A percentile compares a stretch with the other conserved stretches of the same genome.
These are phyloP conservation scores for Naumovozyma baii DNA, from an alignment of 805 yeast genomes.

Conservation along the genomic window DNA sequence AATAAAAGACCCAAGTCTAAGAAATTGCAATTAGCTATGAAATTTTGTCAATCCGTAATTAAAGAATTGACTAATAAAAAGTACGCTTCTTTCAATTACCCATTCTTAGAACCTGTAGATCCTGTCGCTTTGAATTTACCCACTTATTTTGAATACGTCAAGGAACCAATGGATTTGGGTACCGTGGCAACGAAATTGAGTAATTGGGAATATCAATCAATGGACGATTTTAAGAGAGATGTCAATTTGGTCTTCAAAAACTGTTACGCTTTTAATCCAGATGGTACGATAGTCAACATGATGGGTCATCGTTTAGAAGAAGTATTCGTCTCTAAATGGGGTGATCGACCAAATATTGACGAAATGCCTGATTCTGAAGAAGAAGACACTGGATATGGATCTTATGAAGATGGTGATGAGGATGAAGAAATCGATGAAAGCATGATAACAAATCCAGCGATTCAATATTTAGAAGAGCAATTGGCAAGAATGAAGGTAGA, in stretches of 20 bases:
- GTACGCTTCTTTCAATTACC: conserved; percentile 75
- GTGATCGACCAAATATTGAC: conserved; percentile 67
- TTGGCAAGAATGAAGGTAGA: conserved; percentile 77
- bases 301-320: conserved; percentile 91
- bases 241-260: conserved; percentile 75
- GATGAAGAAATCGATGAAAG: conserved; percentile 52
- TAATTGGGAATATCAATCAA: conserved; percentile 80
- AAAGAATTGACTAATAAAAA: conserved; percentile 78
- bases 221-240: conserved; percentile 79
- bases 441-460: conserved; percentile 76
- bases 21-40: conserved; percentile 80
- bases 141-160: conserved; percentile 73
- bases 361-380: conserved; percentile 37
- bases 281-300: conserved; percentile 89
- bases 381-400: conserved; percentile 31
- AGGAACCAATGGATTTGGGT: conserved; percentile 90
- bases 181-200: conserved; percentile 72
- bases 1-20: conserved; percentile 69
- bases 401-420: conserved; percentile 29
- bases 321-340: conserved; percentile 81
- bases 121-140: conserved; percentile 92
- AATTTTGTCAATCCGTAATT: conserved; percentile 72
- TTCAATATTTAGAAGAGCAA: conserved; percentile 80
- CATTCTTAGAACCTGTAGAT: conserved; percentile 89
- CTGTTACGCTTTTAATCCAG: conserved; percentile 90